Evolutionary conservation across 345 rosid genomes (phyloP).

Genomic region (Firmiana major): DNA sequence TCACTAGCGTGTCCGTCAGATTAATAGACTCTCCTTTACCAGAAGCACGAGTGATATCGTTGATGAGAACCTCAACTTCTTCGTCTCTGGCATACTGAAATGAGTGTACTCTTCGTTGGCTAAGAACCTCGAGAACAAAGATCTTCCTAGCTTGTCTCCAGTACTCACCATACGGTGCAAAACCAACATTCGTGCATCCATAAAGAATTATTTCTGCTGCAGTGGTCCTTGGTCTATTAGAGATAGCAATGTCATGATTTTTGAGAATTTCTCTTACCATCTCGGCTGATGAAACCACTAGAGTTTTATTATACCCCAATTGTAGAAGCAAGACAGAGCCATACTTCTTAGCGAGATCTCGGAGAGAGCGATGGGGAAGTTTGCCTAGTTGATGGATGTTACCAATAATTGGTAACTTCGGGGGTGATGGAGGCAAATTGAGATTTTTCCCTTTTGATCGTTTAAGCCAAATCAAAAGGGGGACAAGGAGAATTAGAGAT

Average conservation of each 20-base stretch:
- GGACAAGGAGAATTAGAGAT: background rate
- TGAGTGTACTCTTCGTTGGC: no score
- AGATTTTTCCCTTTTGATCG: no score
- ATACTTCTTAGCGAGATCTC: no score
- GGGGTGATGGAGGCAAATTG: no score
- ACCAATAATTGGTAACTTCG: no score
- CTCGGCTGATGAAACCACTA: background rate
- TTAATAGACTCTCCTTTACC: no score
- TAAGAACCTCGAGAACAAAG: background rate
- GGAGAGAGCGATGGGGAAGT: background rate
- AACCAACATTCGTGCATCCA: background rate
- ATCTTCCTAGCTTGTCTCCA: constrained; percentile 11
- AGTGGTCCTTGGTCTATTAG: background rate
- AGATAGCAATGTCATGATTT: background rate
- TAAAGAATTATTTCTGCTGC: background rate
- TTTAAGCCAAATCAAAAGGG: background rate
- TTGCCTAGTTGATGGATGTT: no score
- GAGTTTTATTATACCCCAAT: no score
- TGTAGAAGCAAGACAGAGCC: no score
- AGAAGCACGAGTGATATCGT: background rate
- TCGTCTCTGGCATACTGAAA: no score
- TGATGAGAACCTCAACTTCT: no score
- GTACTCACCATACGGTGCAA: background rate
- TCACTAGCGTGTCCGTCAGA: no score
- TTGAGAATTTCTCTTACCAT: background rate